A percentile compares a stretch with the other conserved stretches of the same genome.
phyloP scores from a whole-genome alignment of 1,284 basidiomycete genomes.

The Stygiomarasmius scandens region DNA sequence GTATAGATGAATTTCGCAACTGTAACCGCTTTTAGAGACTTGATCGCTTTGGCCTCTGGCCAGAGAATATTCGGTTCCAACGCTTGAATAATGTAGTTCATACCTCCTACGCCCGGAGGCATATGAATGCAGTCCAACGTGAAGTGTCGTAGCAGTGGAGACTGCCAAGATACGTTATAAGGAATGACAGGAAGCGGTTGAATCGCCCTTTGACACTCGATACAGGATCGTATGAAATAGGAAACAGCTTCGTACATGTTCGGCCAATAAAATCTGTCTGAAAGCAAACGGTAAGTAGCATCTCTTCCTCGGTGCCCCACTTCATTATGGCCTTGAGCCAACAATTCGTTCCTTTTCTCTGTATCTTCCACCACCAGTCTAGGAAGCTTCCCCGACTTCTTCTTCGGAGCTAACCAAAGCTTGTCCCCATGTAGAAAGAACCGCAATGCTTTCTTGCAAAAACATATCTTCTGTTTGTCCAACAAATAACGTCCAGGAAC shows the following conservation, averaged over 20 bases:
- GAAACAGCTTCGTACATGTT: slow-evolving; percentile 33
- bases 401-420: slow-evolving; percentile 18
- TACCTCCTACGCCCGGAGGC: slow-evolving; percentile 22
- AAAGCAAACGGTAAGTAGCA: slow-evolving; percentile 24
- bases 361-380: slow-evolving; percentile 20
- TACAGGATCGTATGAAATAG: slow-evolving; percentile 33
- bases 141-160: slow-evolving; percentile 19
- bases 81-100: slow-evolving; percentile 30
- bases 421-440: slow-evolving; percentile 21
- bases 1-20: slow-evolving; percentile 32
- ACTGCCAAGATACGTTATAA: slow-evolving; percentile 23
- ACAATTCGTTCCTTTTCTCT: slow-evolving; percentile 13
- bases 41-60: slow-evolving; percentile 27
- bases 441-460: slow-evolving; percentile 13
- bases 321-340: slow-evolving; percentile 25
- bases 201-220: slow-evolving; percentile 16
- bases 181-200: slow-evolving; percentile 21
- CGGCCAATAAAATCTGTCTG: slow-evolving; percentile 32
- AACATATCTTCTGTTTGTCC: slow-evolving; percentile 11
- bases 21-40: slow-evolving; percentile 10
- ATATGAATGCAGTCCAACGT: slow-evolving; percentile 33
- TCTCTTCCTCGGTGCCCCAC: slow-evolving; percentile 31
- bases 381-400: slow-evolving; percentile 13
- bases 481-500: not conserved
- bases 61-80: slow-evolving; percentile 26